Percentiles rank a stretch among this genome's conserved stretches.
Conservation (phyloP, 306 rosid genomes). For the Trichosanthes truncata region DNA sequence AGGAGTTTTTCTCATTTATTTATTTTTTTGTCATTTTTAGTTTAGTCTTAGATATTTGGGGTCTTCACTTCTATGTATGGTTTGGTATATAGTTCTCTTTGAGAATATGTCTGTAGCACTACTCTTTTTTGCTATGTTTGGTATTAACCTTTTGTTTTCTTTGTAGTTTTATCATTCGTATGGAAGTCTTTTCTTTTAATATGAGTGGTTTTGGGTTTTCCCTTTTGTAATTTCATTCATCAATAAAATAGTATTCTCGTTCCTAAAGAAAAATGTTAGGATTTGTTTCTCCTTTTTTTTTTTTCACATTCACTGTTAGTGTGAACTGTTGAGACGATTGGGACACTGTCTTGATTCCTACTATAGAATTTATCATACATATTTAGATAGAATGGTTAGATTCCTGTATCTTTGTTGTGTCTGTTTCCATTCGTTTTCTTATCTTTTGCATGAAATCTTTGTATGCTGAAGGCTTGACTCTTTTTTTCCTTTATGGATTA, state of each 20-base stretch:
- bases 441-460: background rate
- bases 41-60: background rate
- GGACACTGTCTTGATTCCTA: background rate
- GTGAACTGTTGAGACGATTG: background rate
- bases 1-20: background rate
- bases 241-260: too few species aligned
- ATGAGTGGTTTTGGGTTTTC: too few species aligned
- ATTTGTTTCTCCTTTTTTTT: background rate
- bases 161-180: background rate
- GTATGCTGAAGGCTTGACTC: background rate
- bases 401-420: background rate
- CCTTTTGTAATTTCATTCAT: too few species aligned
- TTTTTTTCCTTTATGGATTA: background rate
- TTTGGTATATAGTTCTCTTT: background rate
- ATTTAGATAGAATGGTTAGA: background rate
- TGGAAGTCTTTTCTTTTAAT: background rate
- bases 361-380: background rate
- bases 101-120: background rate
- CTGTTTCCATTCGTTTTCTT: background rate
- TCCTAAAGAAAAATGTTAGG: background rate
- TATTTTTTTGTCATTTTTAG: background rate
- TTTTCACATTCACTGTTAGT: background rate
- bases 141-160: background rate
- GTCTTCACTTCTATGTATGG: background rate
- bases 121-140: background rate